Base-by-base conservation (phyloP, 768 basidiomycete genomes). In the Boletus reticulatus region DNA sequence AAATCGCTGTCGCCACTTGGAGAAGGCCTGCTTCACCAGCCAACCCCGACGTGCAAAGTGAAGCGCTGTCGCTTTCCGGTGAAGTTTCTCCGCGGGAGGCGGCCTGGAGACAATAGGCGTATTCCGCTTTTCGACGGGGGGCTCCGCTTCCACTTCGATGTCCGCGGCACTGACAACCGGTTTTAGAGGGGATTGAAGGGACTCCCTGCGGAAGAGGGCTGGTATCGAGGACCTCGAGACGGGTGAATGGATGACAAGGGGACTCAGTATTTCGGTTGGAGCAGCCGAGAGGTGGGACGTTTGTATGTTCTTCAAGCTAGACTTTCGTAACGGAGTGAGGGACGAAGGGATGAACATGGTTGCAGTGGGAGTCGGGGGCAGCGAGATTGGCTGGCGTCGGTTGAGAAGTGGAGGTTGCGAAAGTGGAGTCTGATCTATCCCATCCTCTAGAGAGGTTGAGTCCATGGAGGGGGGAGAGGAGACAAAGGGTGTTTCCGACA, bases 1-100 rank as follows among this genome's bases (percentile, higher is more conserved):
- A 10, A 77, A 59, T 44, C 74, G 74, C 57, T 77, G 68, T 60
- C 75, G 64, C 85, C 85, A 87, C 37, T 56, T 65, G 43, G 62
- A 62, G 55, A 83, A 81, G 36, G 62, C 71, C 36, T 68, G 61
- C 57, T 74, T 78, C 36, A 85, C 75, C 29, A 77, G 51, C 22
- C 63, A 55, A 27, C 77, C 69, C 51, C 70, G 74, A 44, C 72
- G 74, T 20, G 66, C 68, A 63, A 85, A 84, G 4, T 64, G 64
- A 17, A 75, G 47, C 8, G 80, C 81, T 51, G 68, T 75, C 50
- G 69, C 72, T 54, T 77, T 67, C 64, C 62, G 42, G 38, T 42
- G 50, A 9, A 62, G 64, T 29, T 64, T 68, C 42, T 60, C 41
- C 27, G 17, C 34, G 1, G 50, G 46, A 13, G 49, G 37, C 17